Evolutionary conservation across 2,329 filamentous ascomycete species (phyloP), one percentile per base, ranked within the genome.

Genomic region (Penicillium sp.): DNA sequence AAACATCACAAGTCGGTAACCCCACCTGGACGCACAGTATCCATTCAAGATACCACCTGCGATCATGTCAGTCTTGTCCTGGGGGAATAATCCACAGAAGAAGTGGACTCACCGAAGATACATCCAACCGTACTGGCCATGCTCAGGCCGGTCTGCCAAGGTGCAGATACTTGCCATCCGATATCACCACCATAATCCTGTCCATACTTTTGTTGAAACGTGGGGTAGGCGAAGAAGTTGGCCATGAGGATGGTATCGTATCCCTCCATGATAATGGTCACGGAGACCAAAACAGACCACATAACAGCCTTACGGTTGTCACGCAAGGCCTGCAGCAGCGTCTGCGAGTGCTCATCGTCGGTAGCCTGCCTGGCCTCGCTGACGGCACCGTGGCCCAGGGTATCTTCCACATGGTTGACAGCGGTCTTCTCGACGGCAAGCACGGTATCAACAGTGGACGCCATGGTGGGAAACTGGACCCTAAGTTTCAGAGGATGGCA

Each of bases 141-240:
- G 64, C 80, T 85, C 18, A 87, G 73, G 14, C 83, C 85, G 6
- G 84, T 80, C 67, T 87, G 85, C 85, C 85, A 87, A 3, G 77
- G 70, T 1, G 84, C 82, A 2, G 84, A 76, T n/a, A 88, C 58
- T 49, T 66, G 62, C 31, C 43, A 64, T 7, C 56, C 50, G 26
- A 55, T 53, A 0, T 62, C 37, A 2, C 22, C 54, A 2, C 56
- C 61, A 50, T 62, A 58, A 2, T 50, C 31, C 10, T 64, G 50
- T 18, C 66, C 65, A 42, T 62, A 68, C 75, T 80, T 59, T 71
- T 55, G 59, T 75, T 77, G 63, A 78, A 82, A 42, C 63, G 60
- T 0, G 68, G 74, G 24, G 46, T 78, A 81, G 6, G 76, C 79
- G 60, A 81, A 83, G 38, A 83, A 71, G 43, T 78, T 80, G 1